Percentiles rank a stretch among this genome's conserved stretches.
phyloP scores from a whole-genome alignment of 75 land plant genomes.

The Larix kaempferi region DNA sequence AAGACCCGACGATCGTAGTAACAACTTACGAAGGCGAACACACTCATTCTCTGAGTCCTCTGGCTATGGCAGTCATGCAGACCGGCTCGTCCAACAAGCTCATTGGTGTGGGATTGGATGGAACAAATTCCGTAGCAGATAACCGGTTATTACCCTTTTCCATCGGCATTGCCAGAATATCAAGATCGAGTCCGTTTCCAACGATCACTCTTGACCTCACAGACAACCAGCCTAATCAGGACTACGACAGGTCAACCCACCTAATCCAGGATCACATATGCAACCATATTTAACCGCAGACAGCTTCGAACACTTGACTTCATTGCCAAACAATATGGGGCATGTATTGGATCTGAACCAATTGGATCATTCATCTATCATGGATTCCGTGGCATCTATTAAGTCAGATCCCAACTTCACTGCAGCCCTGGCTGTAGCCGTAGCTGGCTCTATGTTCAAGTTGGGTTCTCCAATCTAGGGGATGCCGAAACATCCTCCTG shows the following conservation, averaged over 20 bases:
- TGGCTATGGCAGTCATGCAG: not conserved
- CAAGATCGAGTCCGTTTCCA: not conserved
- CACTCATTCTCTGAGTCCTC: not conserved
- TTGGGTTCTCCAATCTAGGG: not conserved
- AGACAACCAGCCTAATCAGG: not conserved
- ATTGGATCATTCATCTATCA: not conserved
- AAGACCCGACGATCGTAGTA: not conserved
- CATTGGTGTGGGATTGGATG: no score
- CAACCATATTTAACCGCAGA: not conserved
- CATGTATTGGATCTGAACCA: no score
- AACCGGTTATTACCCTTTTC: not conserved
- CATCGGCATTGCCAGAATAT: not conserved
- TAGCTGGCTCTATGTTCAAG: not conserved
- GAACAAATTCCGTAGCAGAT: not conserved
- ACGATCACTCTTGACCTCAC: not conserved
- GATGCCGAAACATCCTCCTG: not conserved
- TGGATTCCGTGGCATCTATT: conserved; percentile 14
- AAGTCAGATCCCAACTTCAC: conserved; percentile 29
- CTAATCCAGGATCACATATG: not conserved
- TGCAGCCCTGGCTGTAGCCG: conserved; percentile 29
- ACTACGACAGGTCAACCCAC: not conserved
- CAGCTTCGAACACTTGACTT: not conserved
- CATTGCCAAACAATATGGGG: not conserved
- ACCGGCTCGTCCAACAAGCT: no score
- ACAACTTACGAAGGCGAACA: not conserved